A percentile compares a stretch with the other conserved stretches of the same genome.
Evolutionary conservation across 768 basidiomycete genomes (phyloP).

Genomic region (Lentinula guzmanii): DNA sequence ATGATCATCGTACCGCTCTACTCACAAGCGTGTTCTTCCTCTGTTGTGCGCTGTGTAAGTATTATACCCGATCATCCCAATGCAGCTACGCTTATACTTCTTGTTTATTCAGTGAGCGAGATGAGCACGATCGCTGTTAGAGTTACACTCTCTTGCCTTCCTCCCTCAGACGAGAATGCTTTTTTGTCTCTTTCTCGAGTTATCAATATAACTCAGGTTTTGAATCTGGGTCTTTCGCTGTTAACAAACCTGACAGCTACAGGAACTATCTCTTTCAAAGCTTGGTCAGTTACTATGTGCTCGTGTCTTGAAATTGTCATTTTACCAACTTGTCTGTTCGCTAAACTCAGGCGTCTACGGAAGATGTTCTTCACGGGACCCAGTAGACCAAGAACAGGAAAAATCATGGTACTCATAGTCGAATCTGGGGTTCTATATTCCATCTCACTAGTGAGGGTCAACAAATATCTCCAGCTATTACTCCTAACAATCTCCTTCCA

Average conservation of each 20-base stretch:
- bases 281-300: constrained; percentile 3
- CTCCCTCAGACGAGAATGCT: not conserved
- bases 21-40: not conserved
- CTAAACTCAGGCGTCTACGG: not conserved
- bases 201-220: constrained; percentile 10
- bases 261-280: constrained; percentile 5
- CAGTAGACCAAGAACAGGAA: not conserved
- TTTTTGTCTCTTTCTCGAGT: not conserved
- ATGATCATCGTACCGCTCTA: not conserved
- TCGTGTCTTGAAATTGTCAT: too few species aligned
- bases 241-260: constrained; percentile 12
- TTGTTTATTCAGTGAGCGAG: not conserved
- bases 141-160: not conserved
- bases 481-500: not conserved
- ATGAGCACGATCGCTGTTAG: not conserved
- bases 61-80: not conserved
- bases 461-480: not conserved
- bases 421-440: constrained; percentile 8
- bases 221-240: constrained; percentile 7
- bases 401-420: constrained; percentile 4
- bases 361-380: not conserved
- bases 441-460: constrained; percentile 2
- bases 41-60: not conserved
- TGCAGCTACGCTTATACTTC: not conserved
- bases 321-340: not conserved